These are phyloP conservation scores for Wallacemonas sp. DNA, from an alignment of 208 protist genomes.

Conservation along the genomic window DNA sequence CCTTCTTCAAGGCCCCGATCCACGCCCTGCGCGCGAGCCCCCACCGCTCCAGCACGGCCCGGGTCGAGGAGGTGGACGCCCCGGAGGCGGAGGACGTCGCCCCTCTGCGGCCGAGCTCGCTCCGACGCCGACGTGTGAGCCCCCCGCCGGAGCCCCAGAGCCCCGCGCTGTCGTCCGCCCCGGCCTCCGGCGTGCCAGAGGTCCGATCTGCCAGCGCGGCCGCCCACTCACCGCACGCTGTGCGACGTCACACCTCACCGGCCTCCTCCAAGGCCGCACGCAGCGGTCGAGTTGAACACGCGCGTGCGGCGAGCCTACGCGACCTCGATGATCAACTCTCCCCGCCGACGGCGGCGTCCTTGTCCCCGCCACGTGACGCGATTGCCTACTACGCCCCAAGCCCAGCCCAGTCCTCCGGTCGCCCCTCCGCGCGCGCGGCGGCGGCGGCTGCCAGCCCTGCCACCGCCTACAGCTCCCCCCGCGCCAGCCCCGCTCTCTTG, in stretches of 20 bases:
- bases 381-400: slow-evolving; percentile 2
- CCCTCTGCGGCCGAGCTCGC: background rate
- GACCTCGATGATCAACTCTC: too few relatives aligned
- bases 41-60: background rate
- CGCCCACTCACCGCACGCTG: too few relatives aligned
- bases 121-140: background rate
- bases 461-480: too few relatives aligned
- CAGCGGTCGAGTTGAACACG: too few relatives aligned
- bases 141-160: background rate
- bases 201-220: too few relatives aligned
- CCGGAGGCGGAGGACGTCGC: background rate
- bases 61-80: background rate
- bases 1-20: slow-evolving; percentile 7
- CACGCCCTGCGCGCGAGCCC: background rate
- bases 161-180: background rate
- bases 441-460: background rate
- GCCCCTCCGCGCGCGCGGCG: background rate
- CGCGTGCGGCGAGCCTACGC: too few relatives aligned
- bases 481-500: too few relatives aligned
- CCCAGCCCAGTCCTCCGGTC: background rate
- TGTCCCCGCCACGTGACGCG: background rate
- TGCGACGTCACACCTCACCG: slow-evolving; percentile 1
- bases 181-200: background rate
- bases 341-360: background rate
- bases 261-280: background rate